A percentile compares a stretch with the other conserved stretches of the same genome.
Conservation (phyloP, 805 yeast species). For the Blastobotrys parvus region DNA sequence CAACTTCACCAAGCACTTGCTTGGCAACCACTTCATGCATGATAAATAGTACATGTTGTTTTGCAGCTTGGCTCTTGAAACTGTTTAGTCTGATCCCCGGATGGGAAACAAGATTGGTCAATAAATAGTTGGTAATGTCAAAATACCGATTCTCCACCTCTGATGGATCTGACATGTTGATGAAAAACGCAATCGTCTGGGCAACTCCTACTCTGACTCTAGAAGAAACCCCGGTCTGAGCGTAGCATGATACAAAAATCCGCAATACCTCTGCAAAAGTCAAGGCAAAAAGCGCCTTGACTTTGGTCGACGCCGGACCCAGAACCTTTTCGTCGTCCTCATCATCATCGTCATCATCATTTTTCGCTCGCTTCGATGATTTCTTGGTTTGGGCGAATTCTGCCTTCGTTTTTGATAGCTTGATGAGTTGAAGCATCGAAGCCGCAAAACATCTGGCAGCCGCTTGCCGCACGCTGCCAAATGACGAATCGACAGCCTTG, state of each 20-base stretch:
- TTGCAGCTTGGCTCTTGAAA: constrained; percentile 15
- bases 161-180: constrained; percentile 12
- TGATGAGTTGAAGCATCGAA: constrained; percentile 15
- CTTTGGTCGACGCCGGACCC: constrained; percentile 8
- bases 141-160: constrained; percentile 18
- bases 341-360: constrained; percentile 14
- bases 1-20: constrained; percentile 25
- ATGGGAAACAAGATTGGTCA: constrained; percentile 15
- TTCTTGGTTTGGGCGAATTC: constrained; percentile 7
- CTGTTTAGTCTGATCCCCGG: constrained; percentile 10
- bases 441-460: constrained; percentile 26
- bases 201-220: constrained; percentile 20
- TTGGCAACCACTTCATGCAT: constrained; percentile 21
- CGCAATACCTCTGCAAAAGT: constrained; percentile 18
- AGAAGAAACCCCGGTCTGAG: constrained; percentile 10
- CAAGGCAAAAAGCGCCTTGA: constrained; percentile 13
- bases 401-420: constrained; percentile 8
- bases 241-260: constrained; percentile 16
- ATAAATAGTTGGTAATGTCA: constrained; percentile 16
- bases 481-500: constrained; percentile 20
- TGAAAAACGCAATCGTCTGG: constrained; percentile 18
- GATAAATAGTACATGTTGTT: constrained; percentile 19
- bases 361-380: constrained; percentile 7
- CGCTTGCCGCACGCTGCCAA: constrained; percentile 20
- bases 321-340: constrained; percentile 3